Evolutionary conservation across 495 filamentous ascomycete genomes (phyloP), one percentile per base, ranked within the genome.

Genomic region (Penicillium salamii): DNA sequence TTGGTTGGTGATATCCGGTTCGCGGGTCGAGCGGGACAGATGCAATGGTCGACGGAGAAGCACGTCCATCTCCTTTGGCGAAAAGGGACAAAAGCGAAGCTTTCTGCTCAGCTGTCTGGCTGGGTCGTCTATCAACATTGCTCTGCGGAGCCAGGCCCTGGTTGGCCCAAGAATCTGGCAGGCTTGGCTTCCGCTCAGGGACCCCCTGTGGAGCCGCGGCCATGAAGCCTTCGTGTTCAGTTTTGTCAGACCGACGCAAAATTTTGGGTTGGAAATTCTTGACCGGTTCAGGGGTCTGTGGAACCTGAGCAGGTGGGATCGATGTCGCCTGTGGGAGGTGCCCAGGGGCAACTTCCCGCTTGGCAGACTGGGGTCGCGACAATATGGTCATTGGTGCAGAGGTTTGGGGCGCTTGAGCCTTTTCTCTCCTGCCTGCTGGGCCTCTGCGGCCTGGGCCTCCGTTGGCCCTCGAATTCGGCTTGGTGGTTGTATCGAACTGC

Each of bases 11-110:
- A 11, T 49, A 46, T 1, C 55, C 46, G n/a, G 59, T 44, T 23
- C 57, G 58, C 28, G 65, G 42, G 58, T 71, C 51, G 5, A 63
- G 55, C 17, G 60, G 56, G 8, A 48, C 49, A 14, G 59, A 23
- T 8, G 52, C 52, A 7, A 56, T 46, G 17, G 51, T 26, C 6
- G 54, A 53, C 1, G 72, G 63, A 35, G 70, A 64, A 20, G 46
- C 35, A 26, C 3, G 23, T 8, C 23, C 23, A 11, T 65, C 21
- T 1, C 78, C 59, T 55, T 87, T 88, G n/a, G 79, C 79, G 54
- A 91, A 89, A 7, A 91, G 76, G 7, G 82, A 87, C 11, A 91
- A 76, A 9, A 91, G 70, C 8, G 80, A 71, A 29, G 85, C 83
- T 54, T 76, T 83, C 46, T 93, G 88, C 8, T 87, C 81, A 3